Evolutionary conservation across 1,284 basidiomycete genomes (phyloP).

Genomic region (Puccinia horiana): DNA sequence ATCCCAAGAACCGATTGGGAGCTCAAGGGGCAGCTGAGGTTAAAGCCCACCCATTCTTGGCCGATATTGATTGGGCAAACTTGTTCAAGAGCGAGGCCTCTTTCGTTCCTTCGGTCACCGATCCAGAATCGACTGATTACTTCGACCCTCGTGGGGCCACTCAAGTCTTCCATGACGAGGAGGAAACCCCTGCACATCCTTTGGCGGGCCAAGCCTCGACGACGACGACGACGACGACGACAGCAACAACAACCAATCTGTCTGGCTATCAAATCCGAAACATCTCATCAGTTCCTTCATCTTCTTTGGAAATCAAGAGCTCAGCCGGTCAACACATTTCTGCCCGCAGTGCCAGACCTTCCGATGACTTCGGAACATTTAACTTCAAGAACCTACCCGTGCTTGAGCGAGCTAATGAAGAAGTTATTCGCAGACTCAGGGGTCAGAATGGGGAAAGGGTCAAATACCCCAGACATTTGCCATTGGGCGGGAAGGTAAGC

Average conservation of each 20-base stretch:
- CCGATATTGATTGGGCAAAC: slow-evolving; percentile 87
- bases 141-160: slow-evolving; percentile 93
- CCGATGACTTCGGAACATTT: slow-evolving; percentile 95
- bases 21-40: slow-evolving; percentile 87
- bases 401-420: slow-evolving; percentile 97
- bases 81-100: slow-evolving; percentile 84
- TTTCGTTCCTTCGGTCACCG: slow-evolving; percentile 91
- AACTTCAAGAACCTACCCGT: slow-evolving; percentile 97
- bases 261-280: slow-evolving; percentile 5
- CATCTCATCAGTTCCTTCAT: neutral
- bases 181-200: slow-evolving; percentile 64
- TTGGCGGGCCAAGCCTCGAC: slow-evolving; percentile 51
- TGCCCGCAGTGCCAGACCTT: slow-evolving; percentile 58
- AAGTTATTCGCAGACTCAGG: slow-evolving; percentile 86
- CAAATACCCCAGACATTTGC: slow-evolving; percentile 38
- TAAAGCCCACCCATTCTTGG: slow-evolving; percentile 86
- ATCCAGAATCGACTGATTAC: slow-evolving; percentile 98
- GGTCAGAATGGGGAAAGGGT: slow-evolving; percentile 57
- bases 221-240: neutral
- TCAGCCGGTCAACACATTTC: slow-evolving; percentile 50
- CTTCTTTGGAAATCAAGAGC: slow-evolving; percentile 13
- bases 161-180: slow-evolving; percentile 83
- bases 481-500: slow-evolving; percentile 38
- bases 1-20: slow-evolving; percentile 79
- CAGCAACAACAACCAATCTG: neutral